Percentiles rank a stretch among this genome's conserved stretches.
Evolutionary conservation across 1,284 basidiomycete species (phyloP).

Genomic region (Cryptococcus neoformans): DNA sequence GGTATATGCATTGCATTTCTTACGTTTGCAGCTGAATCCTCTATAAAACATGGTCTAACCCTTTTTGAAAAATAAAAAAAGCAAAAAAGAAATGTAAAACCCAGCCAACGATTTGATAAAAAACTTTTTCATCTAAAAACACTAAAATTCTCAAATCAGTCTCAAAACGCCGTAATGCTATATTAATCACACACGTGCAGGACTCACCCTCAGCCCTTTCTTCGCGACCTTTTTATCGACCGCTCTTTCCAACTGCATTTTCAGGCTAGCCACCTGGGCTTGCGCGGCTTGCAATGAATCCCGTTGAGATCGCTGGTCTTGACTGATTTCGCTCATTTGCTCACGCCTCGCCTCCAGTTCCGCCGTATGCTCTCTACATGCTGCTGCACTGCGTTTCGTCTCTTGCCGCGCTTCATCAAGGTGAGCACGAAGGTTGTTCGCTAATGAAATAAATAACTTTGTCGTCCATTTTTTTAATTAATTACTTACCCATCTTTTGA

Average conservation of each 20-base stretch:
- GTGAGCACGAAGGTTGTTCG: slow-evolving; percentile 40
- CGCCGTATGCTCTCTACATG: slow-evolving; percentile 30
- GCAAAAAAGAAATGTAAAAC: neutral
- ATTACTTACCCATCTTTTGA: slow-evolving; percentile 23
- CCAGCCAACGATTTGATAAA: neutral
- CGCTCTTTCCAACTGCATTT: slow-evolving; percentile 38
- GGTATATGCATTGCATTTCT: neutral
- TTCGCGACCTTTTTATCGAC: slow-evolving; percentile 42
- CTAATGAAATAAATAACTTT: slow-evolving; percentile 7
- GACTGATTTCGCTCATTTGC: slow-evolving; percentile 17
- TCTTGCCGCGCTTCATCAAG: slow-evolving; percentile 37
- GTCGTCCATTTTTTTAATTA: neutral
- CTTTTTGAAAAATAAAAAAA: neutral
- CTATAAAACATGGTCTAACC: neutral
- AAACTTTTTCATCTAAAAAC: neutral
- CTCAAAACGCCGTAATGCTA: neutral
- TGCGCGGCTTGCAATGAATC: slow-evolving; percentile 33
- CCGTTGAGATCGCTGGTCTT: slow-evolving; percentile 16
- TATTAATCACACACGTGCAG: neutral
- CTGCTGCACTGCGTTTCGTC: slow-evolving; percentile 23
- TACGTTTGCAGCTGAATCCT: neutral
- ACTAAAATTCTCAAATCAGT: neutral
- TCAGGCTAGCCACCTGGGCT: slow-evolving; percentile 32
- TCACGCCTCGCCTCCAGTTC: slow-evolving; percentile 32
- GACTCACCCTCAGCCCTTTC: slow-evolving; percentile 42